Conservation (phyloP, 352 stramenopile genomes). For the Globisporangium emineosum region DNA sequence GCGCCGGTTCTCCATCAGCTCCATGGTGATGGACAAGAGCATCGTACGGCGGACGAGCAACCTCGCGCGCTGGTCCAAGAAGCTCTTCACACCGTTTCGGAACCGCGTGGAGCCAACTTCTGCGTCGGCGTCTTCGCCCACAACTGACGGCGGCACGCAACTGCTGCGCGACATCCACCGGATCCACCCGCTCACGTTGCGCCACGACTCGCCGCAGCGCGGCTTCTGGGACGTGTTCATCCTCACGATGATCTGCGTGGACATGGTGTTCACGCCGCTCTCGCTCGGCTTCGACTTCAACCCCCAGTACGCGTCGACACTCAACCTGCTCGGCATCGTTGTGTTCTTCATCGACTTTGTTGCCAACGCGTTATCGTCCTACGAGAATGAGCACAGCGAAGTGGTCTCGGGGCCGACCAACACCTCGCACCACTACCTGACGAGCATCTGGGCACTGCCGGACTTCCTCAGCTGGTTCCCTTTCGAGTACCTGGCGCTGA, state of each 20-base stretch:
- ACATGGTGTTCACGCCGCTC: conserved; percentile 53
- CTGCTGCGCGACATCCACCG: conserved; percentile 31
- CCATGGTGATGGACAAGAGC: conserved; percentile 18
- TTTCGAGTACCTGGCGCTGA: conserved; percentile 42
- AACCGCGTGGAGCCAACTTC: conserved; percentile 2
- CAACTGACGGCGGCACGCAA: conserved; percentile 31
- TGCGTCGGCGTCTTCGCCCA: background rate
- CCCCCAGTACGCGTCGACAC: conserved; percentile 17
- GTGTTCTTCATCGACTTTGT: conserved; percentile 59
- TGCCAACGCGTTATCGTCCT: conserved; percentile 54
- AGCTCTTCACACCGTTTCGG: conserved; percentile 7
- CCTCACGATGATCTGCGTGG: conserved; percentile 48
- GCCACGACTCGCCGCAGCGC: conserved; percentile 42
- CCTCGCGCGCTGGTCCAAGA: conserved; percentile 12
- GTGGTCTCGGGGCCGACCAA: conserved; percentile 41
- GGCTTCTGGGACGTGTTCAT: conserved; percentile 53
- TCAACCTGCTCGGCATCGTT: conserved; percentile 39
- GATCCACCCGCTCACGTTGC: conserved; percentile 41
- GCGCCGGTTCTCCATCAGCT: conserved; percentile 35
- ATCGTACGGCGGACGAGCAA: conserved; percentile 7
- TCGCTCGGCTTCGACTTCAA: conserved; percentile 46
- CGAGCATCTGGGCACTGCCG: conserved; percentile 48
- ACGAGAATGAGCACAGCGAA: conserved; percentile 41
- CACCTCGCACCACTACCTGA: conserved; percentile 47
- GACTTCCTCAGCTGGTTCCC: conserved; percentile 75